Base-by-base conservation (phyloP, 805 yeast genomes). In the Zygoascus bituminiphila region DNA sequence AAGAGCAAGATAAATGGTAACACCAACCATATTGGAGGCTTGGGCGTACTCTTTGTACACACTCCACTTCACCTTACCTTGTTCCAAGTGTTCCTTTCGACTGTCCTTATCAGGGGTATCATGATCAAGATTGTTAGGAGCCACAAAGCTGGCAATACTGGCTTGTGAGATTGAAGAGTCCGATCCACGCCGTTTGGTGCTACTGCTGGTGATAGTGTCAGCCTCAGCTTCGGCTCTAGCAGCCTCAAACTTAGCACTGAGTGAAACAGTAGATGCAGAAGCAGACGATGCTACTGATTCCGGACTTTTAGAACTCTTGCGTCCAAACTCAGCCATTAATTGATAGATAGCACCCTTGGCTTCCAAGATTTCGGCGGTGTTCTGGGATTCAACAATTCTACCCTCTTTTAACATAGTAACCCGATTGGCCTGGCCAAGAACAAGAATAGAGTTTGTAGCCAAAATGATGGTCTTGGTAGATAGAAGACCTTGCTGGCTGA, bases 21-120 rank as follows among this genome's bases (percentile, higher is more conserved):
- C 95, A 52, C 77, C 78, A 44, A 60, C 67, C 7, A 83, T 76
- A 53, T 87, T 87, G 70, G 96, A 89, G 0, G 98, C 96, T 52
- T 75, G 78, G 21, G 94, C 95, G 63, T 93, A 93, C 51, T 80
- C 85, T 51, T 67, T 57, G 65, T 93, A 93, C 37, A 93, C 86
- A 24, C 74, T 72, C 88, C 95, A 84, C 61, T 86, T 84, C 49
- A 93, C 98, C 62, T 88, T 81, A 48, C 98, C 98, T 62, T 88
- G 89, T 67, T 93, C 96, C 50, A 84, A 77, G 55, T 80, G 88
- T 66, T 93, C 98, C 56, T 77, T 79, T 43, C 57, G 60, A 21
- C 53, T 50, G 21, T 58, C 54, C 39, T 49, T 50, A 29, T 58
- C 57, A 8, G 54, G 53, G 23, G 59, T 65, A 5, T 50, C 50